Evolutionary conservation across 1,284 basidiomycete species (phyloP), one percentile per base, ranked within the genome.

Genomic region (Sutorius eximius): DNA sequence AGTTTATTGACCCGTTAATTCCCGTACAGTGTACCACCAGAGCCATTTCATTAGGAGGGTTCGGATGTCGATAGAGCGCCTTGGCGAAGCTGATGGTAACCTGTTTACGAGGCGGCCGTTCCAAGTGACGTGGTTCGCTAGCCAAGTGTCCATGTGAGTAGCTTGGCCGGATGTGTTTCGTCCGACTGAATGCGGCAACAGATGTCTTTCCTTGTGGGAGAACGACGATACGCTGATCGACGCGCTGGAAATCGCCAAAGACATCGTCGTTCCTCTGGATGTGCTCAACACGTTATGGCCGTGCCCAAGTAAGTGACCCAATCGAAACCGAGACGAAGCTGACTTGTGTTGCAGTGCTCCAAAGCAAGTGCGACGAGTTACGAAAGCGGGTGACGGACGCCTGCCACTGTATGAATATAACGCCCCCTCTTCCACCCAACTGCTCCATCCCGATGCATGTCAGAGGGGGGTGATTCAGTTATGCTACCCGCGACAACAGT

Each of bases 201-300:
- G 87, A 59, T 88, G 86, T 60, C 71, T 89, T 37, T 74, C 79
- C 4, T 64, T 91, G 24, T 90, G 85, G 84, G 78, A 79, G 46
- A 77, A 82, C 57, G 86, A 90, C 62, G 77, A 72, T 16, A 73
- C 77, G 3, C 72, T 88, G 30, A 67, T 76, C 45, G 77, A 80
- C 45, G 85, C 86, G 15, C 71, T 90, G n/a, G 79, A 86, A 38
- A 75, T 90, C 12, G 87, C 80, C 7, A 86, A 87, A 65, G 74
- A 77, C 0, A 81, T 90, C 57, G 72, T 89, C 20, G 68, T 78
- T 8, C 79, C 83, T 5, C 73, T 88, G 29, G 86, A 91, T 55
- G 80, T 82, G 22, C 76, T 89, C 66, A 85, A 83, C 61, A 77
- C 75, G 18, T 72, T 90, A 33, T 91, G 88, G 88, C 87, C 86